These are phyloP conservation scores for Sporothrix humicola DNA, from an alignment of 2,329 filamentous ascomycete genomes.

Conservation along the genomic window DNA sequence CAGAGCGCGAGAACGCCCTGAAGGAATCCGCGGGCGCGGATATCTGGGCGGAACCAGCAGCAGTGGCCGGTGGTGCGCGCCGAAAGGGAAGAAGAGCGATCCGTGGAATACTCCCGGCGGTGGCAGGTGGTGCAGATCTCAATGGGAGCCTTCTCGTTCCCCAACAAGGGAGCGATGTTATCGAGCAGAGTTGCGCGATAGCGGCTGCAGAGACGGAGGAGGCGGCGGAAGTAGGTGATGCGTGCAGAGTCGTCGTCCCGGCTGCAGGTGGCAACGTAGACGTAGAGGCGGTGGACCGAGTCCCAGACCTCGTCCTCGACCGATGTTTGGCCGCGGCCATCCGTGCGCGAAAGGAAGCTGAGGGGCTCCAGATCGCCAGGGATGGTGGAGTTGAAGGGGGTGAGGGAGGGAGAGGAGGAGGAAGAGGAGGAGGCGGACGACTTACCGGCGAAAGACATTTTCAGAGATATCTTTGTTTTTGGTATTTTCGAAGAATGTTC, in stretches of 20 bases:
- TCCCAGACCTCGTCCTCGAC: slow-evolving; percentile 28
- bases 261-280: slow-evolving; percentile 1
- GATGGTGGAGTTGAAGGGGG: neutral
- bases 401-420: neutral
- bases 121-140: slow-evolving; percentile 27
- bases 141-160: neutral
- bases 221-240: slow-evolving; percentile 10
- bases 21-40: neutral
- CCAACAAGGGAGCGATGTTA: neutral
- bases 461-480: slow-evolving; percentile 2
- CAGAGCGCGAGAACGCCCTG: neutral
- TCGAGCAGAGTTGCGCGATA: neutral
- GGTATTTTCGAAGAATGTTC: neutral
- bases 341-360: slow-evolving; percentile 21
- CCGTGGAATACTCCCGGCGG: slow-evolving; percentile 10
- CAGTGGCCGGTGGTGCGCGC: slow-evolving; percentile 6
- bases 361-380: neutral
- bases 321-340: slow-evolving; percentile 20
- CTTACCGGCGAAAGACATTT: slow-evolving; percentile 15
- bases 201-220: slow-evolving; percentile 31
- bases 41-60: slow-evolving; percentile 31
- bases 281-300: slow-evolving; percentile 29
- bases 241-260: neutral
- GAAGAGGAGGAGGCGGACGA: neutral
- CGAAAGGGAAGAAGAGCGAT: neutral